phyloP scores from a whole-genome alignment of 148 eudicot genomes.

The Vaccinium darrowii region DNA sequence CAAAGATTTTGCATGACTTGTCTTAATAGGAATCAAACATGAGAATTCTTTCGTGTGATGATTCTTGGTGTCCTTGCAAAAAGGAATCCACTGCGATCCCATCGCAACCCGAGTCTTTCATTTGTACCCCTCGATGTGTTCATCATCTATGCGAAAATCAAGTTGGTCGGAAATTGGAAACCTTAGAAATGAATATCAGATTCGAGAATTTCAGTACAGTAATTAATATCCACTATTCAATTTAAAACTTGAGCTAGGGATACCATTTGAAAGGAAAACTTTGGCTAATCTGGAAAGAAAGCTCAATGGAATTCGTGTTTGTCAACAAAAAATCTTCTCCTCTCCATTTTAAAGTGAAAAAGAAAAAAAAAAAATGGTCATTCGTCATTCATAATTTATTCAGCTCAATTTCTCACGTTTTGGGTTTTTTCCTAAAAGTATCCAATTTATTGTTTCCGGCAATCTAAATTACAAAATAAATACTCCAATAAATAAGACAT shows the following conservation, averaged over 20 bases:
- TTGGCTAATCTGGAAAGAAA: too few species aligned
- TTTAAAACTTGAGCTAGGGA: too few species aligned
- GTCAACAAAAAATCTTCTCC: neutral
- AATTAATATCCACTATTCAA: neutral
- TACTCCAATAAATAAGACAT: too few species aligned
- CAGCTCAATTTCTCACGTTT: neutral
- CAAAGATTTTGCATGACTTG: neutral
- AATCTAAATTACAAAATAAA: too few species aligned
- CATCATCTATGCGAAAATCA: neutral
- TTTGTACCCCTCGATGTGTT: neutral
- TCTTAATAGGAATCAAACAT: neutral
- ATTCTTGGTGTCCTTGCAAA: neutral
- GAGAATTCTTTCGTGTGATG: neutral
- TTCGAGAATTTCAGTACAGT: neutral
- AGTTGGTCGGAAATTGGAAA: neutral
- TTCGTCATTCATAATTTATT: too few species aligned
- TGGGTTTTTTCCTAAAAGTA: neutral
- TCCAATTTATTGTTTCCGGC: neutral
- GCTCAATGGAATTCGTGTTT: too few species aligned
- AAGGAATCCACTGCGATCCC: neutral
- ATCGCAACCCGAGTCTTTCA: neutral
- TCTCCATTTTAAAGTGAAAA: too few species aligned
- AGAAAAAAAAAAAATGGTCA: too few species aligned
- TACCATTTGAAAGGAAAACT: neutral
- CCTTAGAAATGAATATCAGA: neutral